Base-by-base conservation (phyloP, 2,329 filamentous ascomycete species). In the Escovopsis weberi region DNA sequence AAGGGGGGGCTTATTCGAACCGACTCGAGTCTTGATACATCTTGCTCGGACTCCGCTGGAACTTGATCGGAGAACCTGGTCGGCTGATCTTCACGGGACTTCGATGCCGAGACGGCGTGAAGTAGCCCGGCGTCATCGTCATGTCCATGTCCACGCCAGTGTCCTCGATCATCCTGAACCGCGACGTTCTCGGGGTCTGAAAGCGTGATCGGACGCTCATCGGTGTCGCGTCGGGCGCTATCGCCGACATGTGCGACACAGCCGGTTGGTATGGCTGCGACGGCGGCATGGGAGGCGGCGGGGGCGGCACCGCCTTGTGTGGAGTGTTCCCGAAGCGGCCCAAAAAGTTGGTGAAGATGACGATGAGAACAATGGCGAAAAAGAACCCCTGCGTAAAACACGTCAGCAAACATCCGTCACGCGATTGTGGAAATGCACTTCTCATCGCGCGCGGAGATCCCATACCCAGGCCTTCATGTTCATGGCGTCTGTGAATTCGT, bases 401-500 rank as follows among this genome's bases (percentile, higher is more conserved):
- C 15, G 33, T 42, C 30, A 42, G 38, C 4, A 18, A 36, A 37
- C n/a, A 15, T 8, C 18, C 7, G 8, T 11, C n/a, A 32, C 18
- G 26, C 10, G 12, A 26, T 15, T 7, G 12, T 38, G 18, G 4
- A 7, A 39, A 23, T 33, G 12, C n/a, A 8, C 4, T 26, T 18
- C 23, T 9, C 12, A 12, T 41, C 18, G 8, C 26, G 10, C 12
- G 6, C 7, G 19, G 12, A 18, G 12, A 8, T 26, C 28, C 12
- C 40, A 37, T 28, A 75, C 73, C 64, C 72, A 72, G 9, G 72
- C 70, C 61, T 95, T 95, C 61, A 85, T 82, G 49, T 82, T 86
- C 60, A 96, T 88, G 6, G 85, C 80, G 53, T 94, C 86, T 4
- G 94, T 80, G 59, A 96, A 95, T 54, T 82, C 82, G 58, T 96